Conservation (phyloP, 2,329 filamentous ascomycete genomes). For the Ophiosphaerella herpotricha region DNA sequence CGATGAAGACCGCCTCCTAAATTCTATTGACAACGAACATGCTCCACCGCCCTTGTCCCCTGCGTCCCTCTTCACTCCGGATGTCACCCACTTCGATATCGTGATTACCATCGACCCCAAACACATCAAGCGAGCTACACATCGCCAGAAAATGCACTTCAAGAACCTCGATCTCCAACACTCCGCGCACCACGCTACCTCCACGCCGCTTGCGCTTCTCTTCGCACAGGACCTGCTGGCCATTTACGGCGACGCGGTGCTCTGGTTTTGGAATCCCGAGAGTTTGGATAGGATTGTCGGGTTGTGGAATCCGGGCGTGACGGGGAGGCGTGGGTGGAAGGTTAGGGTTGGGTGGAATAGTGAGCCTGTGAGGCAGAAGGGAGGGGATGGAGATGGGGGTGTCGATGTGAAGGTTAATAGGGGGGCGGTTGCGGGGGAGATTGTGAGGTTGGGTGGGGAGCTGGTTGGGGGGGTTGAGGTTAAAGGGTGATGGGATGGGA, state of each 20-base stretch:
- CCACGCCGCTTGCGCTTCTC: slow-evolving; percentile 64
- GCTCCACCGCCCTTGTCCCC: slow-evolving; percentile 43
- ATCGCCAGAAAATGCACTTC: slow-evolving; percentile 58
- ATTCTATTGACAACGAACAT: slow-evolving; percentile 13
- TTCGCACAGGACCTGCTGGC: slow-evolving; percentile 70
- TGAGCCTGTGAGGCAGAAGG: slow-evolving; percentile 52
- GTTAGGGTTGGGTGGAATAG: slow-evolving; percentile 72
- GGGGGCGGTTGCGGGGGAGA: slow-evolving; percentile 59
- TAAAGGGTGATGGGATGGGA: slow-evolving; percentile 7
- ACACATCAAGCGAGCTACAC: slow-evolving; percentile 39
- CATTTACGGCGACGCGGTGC: slow-evolving; percentile 69
- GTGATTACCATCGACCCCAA: slow-evolving; percentile 72
- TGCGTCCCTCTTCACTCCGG: slow-evolving; percentile 70
- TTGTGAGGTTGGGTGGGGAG: slow-evolving; percentile 64
- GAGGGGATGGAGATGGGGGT: slow-evolving; percentile 43
- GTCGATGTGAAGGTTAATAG: slow-evolving; percentile 67
- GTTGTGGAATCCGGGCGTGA: slow-evolving; percentile 65
- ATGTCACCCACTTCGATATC: slow-evolving; percentile 81
- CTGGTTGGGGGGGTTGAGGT: slow-evolving; percentile 58
- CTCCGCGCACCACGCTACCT: slow-evolving; percentile 37
- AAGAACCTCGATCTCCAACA: slow-evolving; percentile 75
- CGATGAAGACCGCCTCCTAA: slow-evolving; percentile 56
- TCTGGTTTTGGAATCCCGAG: slow-evolving; percentile 76
- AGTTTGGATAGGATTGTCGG: slow-evolving; percentile 64
- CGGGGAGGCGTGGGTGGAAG: slow-evolving; percentile 64